Percentiles rank a stretch among this genome's conserved stretches.
Evolutionary conservation across 306 rosid species (phyloP).

Genomic region (peach (Prunus persica)): DNA sequence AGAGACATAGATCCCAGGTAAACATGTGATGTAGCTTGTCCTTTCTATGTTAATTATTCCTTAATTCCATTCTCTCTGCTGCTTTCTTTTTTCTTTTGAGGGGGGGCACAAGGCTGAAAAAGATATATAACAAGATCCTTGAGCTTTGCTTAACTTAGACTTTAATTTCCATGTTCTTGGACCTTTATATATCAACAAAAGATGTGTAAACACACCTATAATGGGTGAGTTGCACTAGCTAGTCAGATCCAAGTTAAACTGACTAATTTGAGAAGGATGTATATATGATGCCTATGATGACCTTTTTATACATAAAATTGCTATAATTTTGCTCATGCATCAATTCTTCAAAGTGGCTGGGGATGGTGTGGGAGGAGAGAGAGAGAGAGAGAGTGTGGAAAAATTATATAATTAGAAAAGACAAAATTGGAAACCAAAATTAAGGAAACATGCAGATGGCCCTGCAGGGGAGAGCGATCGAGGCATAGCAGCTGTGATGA

Average conservation of each 20-base stretch:
- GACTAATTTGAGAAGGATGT: not conserved
- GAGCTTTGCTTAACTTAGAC: conserved; percentile 25
- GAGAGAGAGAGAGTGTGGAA: conserved; percentile 15
- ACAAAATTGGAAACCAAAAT: conserved; percentile 29
- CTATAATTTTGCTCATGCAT: conserved; percentile 27
- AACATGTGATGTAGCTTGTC: not conserved
- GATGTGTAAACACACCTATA: not conserved
- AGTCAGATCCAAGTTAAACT: not conserved
- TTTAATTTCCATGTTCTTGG: conserved; percentile 15
- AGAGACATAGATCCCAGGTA: conserved; percentile 3
- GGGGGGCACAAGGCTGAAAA: conserved; percentile 20
- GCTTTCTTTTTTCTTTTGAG: conserved; percentile 28
- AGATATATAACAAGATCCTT: conserved; percentile 14
- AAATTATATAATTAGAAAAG: conserved; percentile 17
- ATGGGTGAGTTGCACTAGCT: not conserved
- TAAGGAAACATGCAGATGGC: conserved; percentile 30
- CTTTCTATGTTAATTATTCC: not conserved
- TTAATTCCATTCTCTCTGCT: not conserved
- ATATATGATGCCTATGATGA: not conserved
- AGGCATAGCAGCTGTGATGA: not conserved
- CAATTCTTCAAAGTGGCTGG: conserved; percentile 21
- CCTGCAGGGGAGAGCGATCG: not conserved
- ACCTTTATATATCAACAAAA: conserved; percentile 6
- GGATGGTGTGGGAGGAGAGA: conserved; percentile 9
- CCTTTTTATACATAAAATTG: not conserved